A percentile compares a stretch with the other conserved stretches of the same genome.
Evolutionary conservation across 108 stramenopile species (phyloP).

Genomic region (Conticribra weissflogii): DNA sequence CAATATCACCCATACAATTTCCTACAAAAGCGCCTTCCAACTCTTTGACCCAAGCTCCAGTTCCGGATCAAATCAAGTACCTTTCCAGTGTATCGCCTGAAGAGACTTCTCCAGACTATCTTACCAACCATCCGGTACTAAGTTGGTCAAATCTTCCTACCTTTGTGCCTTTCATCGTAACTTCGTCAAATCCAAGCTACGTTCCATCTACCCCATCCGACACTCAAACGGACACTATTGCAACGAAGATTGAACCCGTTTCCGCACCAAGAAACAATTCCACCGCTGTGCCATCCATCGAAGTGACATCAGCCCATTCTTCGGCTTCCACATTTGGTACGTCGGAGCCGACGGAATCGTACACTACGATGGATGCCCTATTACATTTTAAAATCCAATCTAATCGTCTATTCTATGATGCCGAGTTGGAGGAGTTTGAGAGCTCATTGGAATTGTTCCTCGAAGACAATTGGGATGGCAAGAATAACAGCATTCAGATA

Average conservation of each 20-base stretch:
- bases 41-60: not conserved
- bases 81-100: no score
- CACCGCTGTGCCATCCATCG: not conserved
- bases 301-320: not conserved
- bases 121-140: no score
- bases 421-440: constrained; percentile 21
- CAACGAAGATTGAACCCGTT: no score
- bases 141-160: not conserved
- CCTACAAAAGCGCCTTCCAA: not conserved
- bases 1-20: not conserved
- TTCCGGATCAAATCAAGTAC: no score
- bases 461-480: constrained; percentile 2
- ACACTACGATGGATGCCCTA: constrained; percentile 6
- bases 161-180: not conserved
- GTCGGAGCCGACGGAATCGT: not conserved
- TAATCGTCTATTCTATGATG: not conserved
- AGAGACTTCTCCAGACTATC: no score
- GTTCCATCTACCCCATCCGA: not conserved
- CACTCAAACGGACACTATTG: not conserved
- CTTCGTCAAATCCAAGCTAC: not conserved
- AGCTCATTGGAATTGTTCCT: constrained; percentile 27
- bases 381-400: constrained; percentile 22
- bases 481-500: not conserved
- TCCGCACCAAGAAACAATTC: no score
- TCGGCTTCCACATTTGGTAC: not conserved